phyloP scores from a whole-genome alignment of 2,329 filamentous ascomycete genomes.

The Exophiala lecanii-corni region DNA sequence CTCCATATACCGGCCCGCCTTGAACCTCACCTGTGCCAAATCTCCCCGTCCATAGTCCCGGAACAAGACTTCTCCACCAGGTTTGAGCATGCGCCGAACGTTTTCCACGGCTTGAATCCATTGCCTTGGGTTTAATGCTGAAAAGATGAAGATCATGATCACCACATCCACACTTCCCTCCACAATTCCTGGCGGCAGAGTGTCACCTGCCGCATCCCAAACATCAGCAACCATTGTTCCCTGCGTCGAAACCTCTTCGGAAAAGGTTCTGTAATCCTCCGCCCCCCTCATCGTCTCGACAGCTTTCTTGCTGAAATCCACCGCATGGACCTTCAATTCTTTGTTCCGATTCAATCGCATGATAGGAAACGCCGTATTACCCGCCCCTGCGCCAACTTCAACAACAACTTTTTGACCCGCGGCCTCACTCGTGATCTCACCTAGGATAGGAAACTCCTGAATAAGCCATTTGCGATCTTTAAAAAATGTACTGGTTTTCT shows the following conservation, averaged over 20 bases:
- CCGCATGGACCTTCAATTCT: constrained; percentile 79
- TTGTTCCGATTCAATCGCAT: constrained; percentile 78
- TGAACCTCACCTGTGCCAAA: constrained; percentile 92
- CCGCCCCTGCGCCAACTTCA: constrained; percentile 91
- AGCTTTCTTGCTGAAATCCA: constrained; percentile 92
- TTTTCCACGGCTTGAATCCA: constrained; percentile 81
- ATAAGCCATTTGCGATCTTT: constrained; percentile 97
- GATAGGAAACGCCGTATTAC: constrained; percentile 93
- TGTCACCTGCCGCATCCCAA: constrained; percentile 76
- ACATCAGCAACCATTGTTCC: constrained; percentile 76
- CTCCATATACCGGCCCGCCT: constrained; percentile 86
- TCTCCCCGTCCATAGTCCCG: constrained; percentile 95
- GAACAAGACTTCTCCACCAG: constrained; percentile 89
- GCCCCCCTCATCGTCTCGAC: constrained; percentile 86
- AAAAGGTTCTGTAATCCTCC: constrained; percentile 64
- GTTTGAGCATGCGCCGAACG: constrained; percentile 76
- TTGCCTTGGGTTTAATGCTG: constrained; percentile 76
- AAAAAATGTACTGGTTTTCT: constrained; percentile 97
- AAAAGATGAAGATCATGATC: constrained; percentile 96
- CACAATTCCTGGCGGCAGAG: constrained; percentile 68
- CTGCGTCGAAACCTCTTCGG: background rate
- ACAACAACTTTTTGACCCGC: constrained; percentile 68
- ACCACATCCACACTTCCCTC: constrained; percentile 86
- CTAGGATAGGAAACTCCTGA: constrained; percentile 91
- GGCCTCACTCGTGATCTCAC: constrained; percentile 64